phyloP scores from a whole-genome alignment of 257 asterid genomes.

The Eucommia ulmoides region DNA sequence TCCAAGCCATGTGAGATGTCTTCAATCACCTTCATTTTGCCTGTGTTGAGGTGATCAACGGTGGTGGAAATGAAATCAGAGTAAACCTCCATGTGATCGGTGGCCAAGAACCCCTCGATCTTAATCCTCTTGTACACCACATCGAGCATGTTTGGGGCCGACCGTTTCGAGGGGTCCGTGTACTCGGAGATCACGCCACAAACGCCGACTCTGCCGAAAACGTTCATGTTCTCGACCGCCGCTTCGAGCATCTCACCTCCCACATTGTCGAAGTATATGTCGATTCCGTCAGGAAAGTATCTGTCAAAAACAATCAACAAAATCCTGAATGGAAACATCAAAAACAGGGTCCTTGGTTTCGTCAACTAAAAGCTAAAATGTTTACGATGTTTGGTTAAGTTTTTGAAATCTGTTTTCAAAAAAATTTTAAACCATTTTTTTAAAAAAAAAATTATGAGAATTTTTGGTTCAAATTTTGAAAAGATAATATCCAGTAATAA shows the following conservation, averaged over 20 bases:
- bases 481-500: background rate
- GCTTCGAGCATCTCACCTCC: slow-evolving; percentile 73
- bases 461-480: background rate
- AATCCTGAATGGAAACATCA: background rate
- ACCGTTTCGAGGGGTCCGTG: slow-evolving; percentile 17
- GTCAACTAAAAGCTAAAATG: background rate
- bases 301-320: slow-evolving; percentile 10
- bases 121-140: slow-evolving; percentile 51
- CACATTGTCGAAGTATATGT: slow-evolving; percentile 68
- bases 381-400: too few species aligned
- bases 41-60: slow-evolving; percentile 20
- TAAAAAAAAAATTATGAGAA: too few species aligned
- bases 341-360: too few species aligned
- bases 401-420: too few species aligned
- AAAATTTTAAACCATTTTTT: too few species aligned
- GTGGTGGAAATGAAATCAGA: slow-evolving; percentile 34
- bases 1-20: slow-evolving; percentile 48
- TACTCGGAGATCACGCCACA: slow-evolving; percentile 73
- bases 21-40: slow-evolving; percentile 35
- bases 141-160: slow-evolving; percentile 34
- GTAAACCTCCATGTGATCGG: slow-evolving; percentile 31
- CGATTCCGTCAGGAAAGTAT: slow-evolving; percentile 63
- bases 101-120: slow-evolving; percentile 48
- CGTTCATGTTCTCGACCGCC: slow-evolving; percentile 47
- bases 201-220: slow-evolving; percentile 48